Evolutionary conservation across 2,329 filamentous ascomycete species (phyloP), one percentile per base, ranked within the genome.

Genomic region (Didymella pomorum): DNA sequence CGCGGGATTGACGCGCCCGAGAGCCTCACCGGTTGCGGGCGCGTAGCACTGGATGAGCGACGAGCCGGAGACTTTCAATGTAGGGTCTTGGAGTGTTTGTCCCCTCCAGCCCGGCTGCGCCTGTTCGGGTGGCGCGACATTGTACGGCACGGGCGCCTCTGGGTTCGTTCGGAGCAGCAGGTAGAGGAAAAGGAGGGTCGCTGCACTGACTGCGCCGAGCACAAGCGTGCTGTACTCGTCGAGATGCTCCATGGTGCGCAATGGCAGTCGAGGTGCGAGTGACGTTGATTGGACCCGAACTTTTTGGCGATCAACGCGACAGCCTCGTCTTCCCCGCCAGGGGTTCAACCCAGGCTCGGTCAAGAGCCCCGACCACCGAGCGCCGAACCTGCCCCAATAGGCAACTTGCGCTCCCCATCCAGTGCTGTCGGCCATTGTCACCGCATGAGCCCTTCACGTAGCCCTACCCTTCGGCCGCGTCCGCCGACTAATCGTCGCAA

Each of bases 1-100:
- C 9, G 88, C 87, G 18, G 94, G 91, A 75, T 90, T 91, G 76
- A 94, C 83, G 65, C 86, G 83, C 52, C 92, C 93, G 25, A 99
- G 87, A 59, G 92, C 86, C 71, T 90, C 86, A 62, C 95, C 95
- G 23, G 93, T 97, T 1, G 94, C 94, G 1, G 95, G 95, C 42
- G 90, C 90, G 76, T 95, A 95, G 79, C 92, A 96, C 79, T 92
- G 90, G 60, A 96, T 88, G 8, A 87, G 84, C 1, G 85, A 84
- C 37, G 87, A 87, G 16, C 87, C 87, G 1, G 86, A 74, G n/a
- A 86, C 75, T 78, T 88, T 90, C 73, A 92, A 81, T 18, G 81
- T 82, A 1, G 89, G 83, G 33, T 83, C 74, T 14, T 87, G 81
- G 33, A 92, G 80, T 31, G 86, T 80, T 64, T 83, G 81, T 47